Base-by-base conservation (phyloP, 1,139 yeast genomes). In the Blastobotrys serpentis region DNA sequence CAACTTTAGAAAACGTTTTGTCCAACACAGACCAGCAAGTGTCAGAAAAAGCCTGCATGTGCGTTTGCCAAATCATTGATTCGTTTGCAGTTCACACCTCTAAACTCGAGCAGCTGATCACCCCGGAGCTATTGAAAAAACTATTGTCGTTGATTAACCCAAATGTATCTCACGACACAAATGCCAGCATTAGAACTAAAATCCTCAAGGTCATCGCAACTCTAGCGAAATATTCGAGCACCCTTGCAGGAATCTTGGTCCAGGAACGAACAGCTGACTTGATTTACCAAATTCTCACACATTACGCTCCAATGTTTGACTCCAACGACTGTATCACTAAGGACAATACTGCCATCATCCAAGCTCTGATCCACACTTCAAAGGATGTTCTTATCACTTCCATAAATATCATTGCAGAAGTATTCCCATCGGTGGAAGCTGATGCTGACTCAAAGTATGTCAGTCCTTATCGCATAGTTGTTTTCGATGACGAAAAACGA, bases 361-460 rank as follows among this genome's bases (percentile, higher is more conserved):
- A 86, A 59, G 79, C 87, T 0, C 68, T 89, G 38, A 84, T 88
- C 80, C 81, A 84, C 47, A 79, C 82, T 3, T 90, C 94, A 0
- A 83, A 82, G 56, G 86, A 82, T 19, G 64, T 86, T 32, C 66
- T 85, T 26, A 59, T 78, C 1, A 74, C 80, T 19, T 72, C 84
- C 21, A 65, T 88, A 18, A 73, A 77, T 36, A 69, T 87, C 43
- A 70, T 85, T 25, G 77, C 81, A 0, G 74, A 78, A 42, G 57
- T 86, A 6, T 66, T 86, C 26, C 71, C 72, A 0, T 56, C 53
- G 11, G 58, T 61, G 6, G 56, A 54, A 14, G 51, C 56, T 2
- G 51, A 51, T 5, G 50, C 38, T 11, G 52, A 47, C 25, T 44
- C 50, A 4, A 58, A 57, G 29, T 55, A 59, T 42, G 60, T 62